Evolutionary conservation across 495 filamentous ascomycete genomes (phyloP).

Genomic region (Annulohypoxylon moriforme): DNA sequence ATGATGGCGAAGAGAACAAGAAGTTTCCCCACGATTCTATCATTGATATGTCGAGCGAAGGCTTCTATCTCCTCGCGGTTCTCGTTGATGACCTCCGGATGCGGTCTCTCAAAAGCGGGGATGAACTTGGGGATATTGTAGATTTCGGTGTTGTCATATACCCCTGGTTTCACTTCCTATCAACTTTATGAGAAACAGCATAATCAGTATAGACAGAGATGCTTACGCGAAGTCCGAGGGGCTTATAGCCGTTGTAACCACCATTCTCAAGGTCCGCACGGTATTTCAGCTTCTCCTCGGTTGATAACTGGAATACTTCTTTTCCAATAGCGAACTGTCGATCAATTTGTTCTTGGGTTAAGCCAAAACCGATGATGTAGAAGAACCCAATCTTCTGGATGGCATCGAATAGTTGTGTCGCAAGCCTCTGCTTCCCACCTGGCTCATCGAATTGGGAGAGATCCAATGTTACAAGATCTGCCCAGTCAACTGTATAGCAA

Average conservation of each 20-base stretch:
- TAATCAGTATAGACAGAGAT: neutral
- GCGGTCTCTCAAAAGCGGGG: conserved; percentile 50
- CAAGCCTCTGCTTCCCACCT: conserved; percentile 66
- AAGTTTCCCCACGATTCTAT: conserved; percentile 58
- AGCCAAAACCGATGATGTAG: conserved; percentile 69
- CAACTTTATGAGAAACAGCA: conserved; percentile 41
- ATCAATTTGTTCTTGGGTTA: conserved; percentile 68
- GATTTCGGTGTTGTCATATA: conserved; percentile 62
- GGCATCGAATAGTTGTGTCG: conserved; percentile 66
- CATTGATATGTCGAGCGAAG: conserved; percentile 61
- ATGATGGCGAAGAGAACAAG: conserved; percentile 63
- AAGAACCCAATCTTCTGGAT: conserved; percentile 69
- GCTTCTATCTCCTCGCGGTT: conserved; percentile 56
- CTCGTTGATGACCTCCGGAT: conserved; percentile 49
- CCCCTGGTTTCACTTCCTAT: conserved; percentile 52
- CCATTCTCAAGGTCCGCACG: conserved; percentile 48
- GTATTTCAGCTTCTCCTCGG: conserved; percentile 58
- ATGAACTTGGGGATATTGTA: conserved; percentile 65
- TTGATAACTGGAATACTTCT: conserved; percentile 65
- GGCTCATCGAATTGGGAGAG: conserved; percentile 64
- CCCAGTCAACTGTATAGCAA: conserved; percentile 59
- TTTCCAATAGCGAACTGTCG: conserved; percentile 69
- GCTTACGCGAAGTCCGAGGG: conserved; percentile 46
- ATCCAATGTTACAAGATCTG: conserved; percentile 68
- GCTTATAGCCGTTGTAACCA: conserved; percentile 50